These are phyloP conservation scores for Trichomonascus vanleenenianus DNA, from an alignment of 805 yeast genomes.

Conservation along the genomic window DNA sequence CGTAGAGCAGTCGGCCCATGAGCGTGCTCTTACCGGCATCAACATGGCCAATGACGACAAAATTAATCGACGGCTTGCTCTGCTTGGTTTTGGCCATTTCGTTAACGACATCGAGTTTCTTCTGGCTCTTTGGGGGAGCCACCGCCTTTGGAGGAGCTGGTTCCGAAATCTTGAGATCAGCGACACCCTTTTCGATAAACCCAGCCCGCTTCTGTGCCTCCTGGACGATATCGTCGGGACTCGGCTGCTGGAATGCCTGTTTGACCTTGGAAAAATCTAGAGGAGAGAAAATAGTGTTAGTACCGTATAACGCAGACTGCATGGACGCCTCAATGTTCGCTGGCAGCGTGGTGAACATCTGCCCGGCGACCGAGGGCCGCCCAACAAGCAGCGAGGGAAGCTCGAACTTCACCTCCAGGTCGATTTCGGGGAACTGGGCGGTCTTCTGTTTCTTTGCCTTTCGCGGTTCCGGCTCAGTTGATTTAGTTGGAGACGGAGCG, in stretches of 20 bases:
- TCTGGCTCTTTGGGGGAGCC: slow-evolving; percentile 3
- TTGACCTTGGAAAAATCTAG: slow-evolving; percentile 37
- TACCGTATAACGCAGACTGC: slow-evolving; percentile 14
- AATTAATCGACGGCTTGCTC: slow-evolving; percentile 60
- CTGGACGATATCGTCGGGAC: slow-evolving; percentile 73
- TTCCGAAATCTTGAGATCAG: not conserved
- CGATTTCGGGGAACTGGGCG: slow-evolving; percentile 2
- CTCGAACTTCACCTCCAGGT: not conserved
- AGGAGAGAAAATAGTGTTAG: slow-evolving; percentile 33
- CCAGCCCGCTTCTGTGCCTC: slow-evolving; percentile 42
- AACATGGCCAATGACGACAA: slow-evolving; percentile 79
- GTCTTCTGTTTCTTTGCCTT: not conserved
- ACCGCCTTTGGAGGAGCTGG: slow-evolving; percentile 1
- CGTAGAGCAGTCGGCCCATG: slow-evolving; percentile 65
- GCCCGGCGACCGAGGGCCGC: not conserved
- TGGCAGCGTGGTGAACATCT: not conserved
- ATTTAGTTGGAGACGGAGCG: not conserved
- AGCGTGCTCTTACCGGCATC: slow-evolving; percentile 81
- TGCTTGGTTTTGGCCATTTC: slow-evolving; percentile 6
- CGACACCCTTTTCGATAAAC: slow-evolving; percentile 3
- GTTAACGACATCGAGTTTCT: slow-evolving; percentile 5
- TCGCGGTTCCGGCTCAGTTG: not conserved
- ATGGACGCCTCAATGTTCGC: not conserved
- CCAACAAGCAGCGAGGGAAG: not conserved
- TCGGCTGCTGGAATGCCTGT: slow-evolving; percentile 54